Base-by-base conservation (phyloP, 306 rosid genomes). In the Dalbergia cochinchinensis region DNA sequence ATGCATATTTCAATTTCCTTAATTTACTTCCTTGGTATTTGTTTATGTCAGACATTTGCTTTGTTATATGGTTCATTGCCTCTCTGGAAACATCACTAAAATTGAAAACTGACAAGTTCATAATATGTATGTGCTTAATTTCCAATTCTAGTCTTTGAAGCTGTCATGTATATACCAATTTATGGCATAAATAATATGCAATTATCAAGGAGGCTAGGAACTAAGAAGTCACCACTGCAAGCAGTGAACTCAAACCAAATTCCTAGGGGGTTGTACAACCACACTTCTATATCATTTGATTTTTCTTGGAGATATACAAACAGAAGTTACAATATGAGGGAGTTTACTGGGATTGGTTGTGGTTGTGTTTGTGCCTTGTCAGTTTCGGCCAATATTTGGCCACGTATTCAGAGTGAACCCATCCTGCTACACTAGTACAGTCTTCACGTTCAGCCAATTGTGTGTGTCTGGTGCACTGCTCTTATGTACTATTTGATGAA, bases 51-150 rank as follows among this genome's bases (percentile, higher is more conserved):
- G 57, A 64, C 10, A 59, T 69, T 57, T 73, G 68, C 35, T 57
- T 70, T 51, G 15, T 37, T 74, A 65, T 74, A 59, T 75, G 37
- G 80, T 75, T 78, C 60, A 55, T 64, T 67, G 22, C 65, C 83
- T 60, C 22, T 78, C 66, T 75, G 77, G 84, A 8, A 15, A 74
- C 88, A 83, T 22, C 51, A 74, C 51, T 68, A 83, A 85, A 80
- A 62, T 53, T 53, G 54, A 83, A 72, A 77, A 78, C 58, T 75
- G 60, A 44, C 76, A 31, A 66, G 53, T 73, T 67, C 68, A 31
- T 72, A 8, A 31, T 72, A 8, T 60, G 64, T 67, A 42, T 64
- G 8, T 74, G 69, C 20, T 57, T 79, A 62, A 69, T 74, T 82
- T 60, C 51, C 51, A 74, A 74, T 74, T 78, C 11, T 47, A 69